phyloP scores from a whole-genome alignment of 768 basidiomycete species.

The Serendipita sp. region DNA sequence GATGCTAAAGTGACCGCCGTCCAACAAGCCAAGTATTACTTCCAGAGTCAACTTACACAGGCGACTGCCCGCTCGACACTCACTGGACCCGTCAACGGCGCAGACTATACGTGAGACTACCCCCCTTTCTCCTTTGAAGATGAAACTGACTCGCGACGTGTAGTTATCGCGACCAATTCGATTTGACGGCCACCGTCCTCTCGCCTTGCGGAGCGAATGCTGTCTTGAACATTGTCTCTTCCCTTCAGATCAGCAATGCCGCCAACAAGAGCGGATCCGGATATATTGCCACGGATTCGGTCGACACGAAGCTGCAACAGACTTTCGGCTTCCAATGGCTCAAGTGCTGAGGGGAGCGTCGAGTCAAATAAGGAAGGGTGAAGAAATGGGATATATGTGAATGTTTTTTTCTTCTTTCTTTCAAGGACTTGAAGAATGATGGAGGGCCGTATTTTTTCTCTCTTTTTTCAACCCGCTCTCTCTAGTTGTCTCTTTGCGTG shows the following conservation, averaged over 20 bases:
- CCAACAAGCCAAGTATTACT: background rate
- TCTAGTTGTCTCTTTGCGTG: background rate
- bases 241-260: background rate
- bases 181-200: background rate
- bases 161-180: background rate
- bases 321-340: background rate
- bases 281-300: background rate
- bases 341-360: background rate
- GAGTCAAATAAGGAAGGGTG: no score
- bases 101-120: background rate
- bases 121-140: background rate
- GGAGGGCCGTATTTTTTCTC: no score
- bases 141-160: background rate
- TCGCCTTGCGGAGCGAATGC: background rate
- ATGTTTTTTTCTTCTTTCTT: no score
- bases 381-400: no score
- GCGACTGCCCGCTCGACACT: background rate
- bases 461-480: background rate
- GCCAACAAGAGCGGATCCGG: background rate
- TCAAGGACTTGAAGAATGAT: no score
- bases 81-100: background rate
- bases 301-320: background rate
- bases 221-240: background rate
- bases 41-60: background rate
- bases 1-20: background rate